Base-by-base conservation (phyloP, 2,329 filamentous ascomycete species). In the Gremmenia infestans region DNA sequence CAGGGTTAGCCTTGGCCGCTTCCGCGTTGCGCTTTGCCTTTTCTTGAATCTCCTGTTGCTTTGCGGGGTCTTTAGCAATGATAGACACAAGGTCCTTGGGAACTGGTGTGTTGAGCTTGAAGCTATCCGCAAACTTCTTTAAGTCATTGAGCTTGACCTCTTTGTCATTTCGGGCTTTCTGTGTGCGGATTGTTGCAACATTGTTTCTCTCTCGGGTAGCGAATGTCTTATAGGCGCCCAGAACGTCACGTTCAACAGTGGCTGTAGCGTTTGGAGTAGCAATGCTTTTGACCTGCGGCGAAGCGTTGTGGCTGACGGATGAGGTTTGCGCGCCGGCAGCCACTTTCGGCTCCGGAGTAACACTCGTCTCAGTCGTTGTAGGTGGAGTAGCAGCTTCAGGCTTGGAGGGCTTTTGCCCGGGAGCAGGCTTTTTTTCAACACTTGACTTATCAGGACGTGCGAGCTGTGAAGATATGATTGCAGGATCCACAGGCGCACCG, bases 81-180 rank as follows among this genome's bases (percentile, higher is more conserved):
- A 99, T 99, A 1, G 90, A 87, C 28, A 99, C 91, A 37, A 99
- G 75, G 72, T 99, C 94, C 51, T 83, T 86, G 1, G 94, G 94
- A 11, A 99, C 91, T 5, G 92, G 91, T 2, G 93, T 97, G 50
- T 89, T 87, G 17, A 99, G 81, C 74, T 97, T 97, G 79, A 99
- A 99, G 69, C 83, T 94, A 64, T 86, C 83, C 1, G 94, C 91
- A 72, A 99, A 99, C 68, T 93, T 96, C 78, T 94, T 95, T 56
- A 99, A 75, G 73, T 99, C 94, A 57, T 90, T 96, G 59, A 99
- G 73, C 72, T 96, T 97, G 62, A 94, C 85, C 63, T 92, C 91
- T 71, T 96, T 96, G 70, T 97, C 94, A 57, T 79, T 80, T 68
- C 80, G 83, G 9, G 79, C 78, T 70, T 85, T 86, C 63, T 73